Evolutionary conservation across 441 rosid genomes (phyloP).

Genomic region (Gossypium aridum): DNA sequence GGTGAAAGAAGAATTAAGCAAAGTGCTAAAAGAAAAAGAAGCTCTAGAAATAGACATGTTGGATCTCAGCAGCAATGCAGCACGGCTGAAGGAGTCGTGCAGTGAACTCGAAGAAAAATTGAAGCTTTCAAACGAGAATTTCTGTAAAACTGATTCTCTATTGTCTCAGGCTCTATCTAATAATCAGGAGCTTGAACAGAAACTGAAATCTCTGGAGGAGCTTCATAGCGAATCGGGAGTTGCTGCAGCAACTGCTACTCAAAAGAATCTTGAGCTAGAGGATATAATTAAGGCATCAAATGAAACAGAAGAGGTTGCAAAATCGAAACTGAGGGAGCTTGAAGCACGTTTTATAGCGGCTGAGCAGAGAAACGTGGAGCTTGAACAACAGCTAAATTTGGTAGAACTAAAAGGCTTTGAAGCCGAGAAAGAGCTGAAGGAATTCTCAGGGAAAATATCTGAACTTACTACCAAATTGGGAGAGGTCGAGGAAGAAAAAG

Average conservation of each 20-base stretch:
- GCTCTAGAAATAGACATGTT: constrained; percentile 45
- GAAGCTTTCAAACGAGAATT: constrained; percentile 63
- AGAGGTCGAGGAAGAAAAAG: constrained; percentile 61
- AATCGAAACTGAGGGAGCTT: constrained; percentile 57
- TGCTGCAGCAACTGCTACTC: constrained; percentile 59
- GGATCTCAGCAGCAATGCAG: constrained; percentile 42
- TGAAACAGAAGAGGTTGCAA: constrained; percentile 61
- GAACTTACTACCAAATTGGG: constrained; percentile 45
- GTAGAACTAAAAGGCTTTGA: constrained; percentile 48
- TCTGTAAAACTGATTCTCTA: constrained; percentile 54
- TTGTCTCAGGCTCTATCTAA: constrained; percentile 65
- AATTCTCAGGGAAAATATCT: constrained; percentile 49
- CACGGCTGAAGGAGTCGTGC: constrained; percentile 37
- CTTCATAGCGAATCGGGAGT: constrained; percentile 50
- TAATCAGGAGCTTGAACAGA: constrained; percentile 67
- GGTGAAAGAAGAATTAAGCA: constrained; percentile 31
- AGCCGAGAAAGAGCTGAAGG: constrained; percentile 58
- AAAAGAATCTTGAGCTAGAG: constrained; percentile 71
- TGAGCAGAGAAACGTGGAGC: constrained; percentile 68
- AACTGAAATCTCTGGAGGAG: constrained; percentile 64
- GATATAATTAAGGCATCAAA: constrained; percentile 46
- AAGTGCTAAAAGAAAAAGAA: constrained; percentile 44
- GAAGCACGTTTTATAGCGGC: constrained; percentile 51
- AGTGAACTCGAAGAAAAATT: constrained; percentile 58
- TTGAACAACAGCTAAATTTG: constrained; percentile 63